Base-by-base conservation (phyloP, 176 grass and related monocot species). In the Triticum urartu region DNA sequence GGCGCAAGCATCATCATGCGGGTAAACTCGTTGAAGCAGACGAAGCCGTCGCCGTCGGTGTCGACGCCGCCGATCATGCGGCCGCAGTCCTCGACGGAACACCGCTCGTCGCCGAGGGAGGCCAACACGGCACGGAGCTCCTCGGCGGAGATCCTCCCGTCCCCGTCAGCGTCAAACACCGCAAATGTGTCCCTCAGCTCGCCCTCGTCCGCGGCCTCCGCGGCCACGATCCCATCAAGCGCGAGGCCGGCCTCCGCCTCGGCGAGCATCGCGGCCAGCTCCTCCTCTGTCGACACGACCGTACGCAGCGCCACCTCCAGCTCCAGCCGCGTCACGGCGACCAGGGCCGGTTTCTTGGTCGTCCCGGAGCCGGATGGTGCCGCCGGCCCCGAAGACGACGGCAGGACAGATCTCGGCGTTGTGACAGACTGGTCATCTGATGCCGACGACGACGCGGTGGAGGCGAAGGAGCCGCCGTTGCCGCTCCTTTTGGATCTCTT, bases 91-190 rank as follows among this genome's bases (percentile, higher is more conserved):
- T 97, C 89, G 36, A 97, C 75, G 32, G 89, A 88, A 79, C 92
- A 97, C 1, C 17, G 39, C 2, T 89, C 86, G 39, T 93, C 90
- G 6, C 95, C 95, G 21, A 97, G 89, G 54, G 85, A 34, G 2
- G 80, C 75, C 26, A 94, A 83, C 76, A 94, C 87, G 25, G 75
- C 77, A 6, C 72, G 69, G 73, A 97, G 87, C 88, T 97, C 95
- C 89, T 97, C 92, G 0, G 95, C 92, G 0, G 92, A 97, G 81
- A 97, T 97, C 85, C 85, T 84, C 35, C 95, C 95, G 64, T 94
- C 92, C 21, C 95, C 92, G 80, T 97, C 82, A 0, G 81, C 82
- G 67, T 97, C 95, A 80, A 97, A 97, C n/a, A 94, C 84, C 20
- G 56, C 78, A 82, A 97, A 97, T 32, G 87, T 64, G 54, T 89